Conservation (phyloP, 306 rosid species). For the Vigna trinervia region DNA sequence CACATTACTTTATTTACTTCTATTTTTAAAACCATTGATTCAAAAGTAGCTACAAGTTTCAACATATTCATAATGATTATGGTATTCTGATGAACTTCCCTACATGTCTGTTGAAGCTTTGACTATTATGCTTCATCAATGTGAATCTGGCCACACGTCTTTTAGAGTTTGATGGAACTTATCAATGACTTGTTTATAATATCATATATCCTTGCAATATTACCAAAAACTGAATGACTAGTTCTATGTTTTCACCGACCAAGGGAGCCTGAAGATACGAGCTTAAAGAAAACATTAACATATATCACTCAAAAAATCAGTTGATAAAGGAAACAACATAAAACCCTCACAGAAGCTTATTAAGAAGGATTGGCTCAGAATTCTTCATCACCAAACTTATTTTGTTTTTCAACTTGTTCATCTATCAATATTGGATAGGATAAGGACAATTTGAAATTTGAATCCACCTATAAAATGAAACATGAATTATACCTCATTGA, state of each 20-base stretch:
- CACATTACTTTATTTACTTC: background rate
- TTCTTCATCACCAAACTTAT: background rate
- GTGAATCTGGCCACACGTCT: background rate
- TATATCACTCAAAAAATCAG: background rate
- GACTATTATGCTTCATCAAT: background rate
- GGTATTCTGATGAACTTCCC: conserved; percentile 7
- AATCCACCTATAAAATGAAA: background rate
- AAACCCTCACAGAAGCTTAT: background rate
- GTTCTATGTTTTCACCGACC: background rate
- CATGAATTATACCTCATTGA: too few relatives aligned
- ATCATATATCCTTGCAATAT: background rate
- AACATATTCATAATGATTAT: conserved; percentile 2
- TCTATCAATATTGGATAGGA: background rate
- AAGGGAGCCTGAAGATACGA: background rate
- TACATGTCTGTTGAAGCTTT: background rate
- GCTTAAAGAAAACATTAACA: background rate
- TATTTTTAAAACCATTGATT: background rate
- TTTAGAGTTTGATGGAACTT: background rate
- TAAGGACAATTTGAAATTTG: background rate
- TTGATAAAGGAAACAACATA: background rate
- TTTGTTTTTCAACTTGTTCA: background rate
- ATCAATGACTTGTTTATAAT: background rate
- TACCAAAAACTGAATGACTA: background rate
- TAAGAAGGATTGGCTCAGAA: background rate
- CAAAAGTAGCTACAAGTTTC: background rate